Evolutionary conservation across 2,329 filamentous ascomycete genomes (phyloP), one percentile per base, ranked within the genome.

Genomic region (Colletotrichum sp.): DNA sequence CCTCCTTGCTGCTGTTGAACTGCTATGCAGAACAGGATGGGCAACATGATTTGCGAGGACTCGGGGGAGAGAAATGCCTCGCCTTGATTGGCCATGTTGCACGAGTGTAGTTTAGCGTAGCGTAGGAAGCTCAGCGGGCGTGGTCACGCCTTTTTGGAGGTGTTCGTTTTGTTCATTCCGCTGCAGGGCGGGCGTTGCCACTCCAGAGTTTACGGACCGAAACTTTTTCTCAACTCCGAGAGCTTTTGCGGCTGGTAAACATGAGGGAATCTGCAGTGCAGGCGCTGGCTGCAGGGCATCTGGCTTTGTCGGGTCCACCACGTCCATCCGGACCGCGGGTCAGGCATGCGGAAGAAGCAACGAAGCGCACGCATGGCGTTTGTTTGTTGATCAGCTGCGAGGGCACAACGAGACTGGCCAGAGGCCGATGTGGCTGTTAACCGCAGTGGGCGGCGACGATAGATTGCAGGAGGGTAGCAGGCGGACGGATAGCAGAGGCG

Each of bases 301-400:
- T 43, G 15, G 61, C 69, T 75, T 72, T 66, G 62, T 67, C 28
- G 36, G 21, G 38, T 6, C 24, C 48, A 24, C 32, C 61, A 55
- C 10, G 26, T 15, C 16, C 61, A 26, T 36, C 24, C 24, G 15
- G 30, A 24, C 13, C 21, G 62, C 24, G 24, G 61, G 55, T 58
- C 61, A 43, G 24, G 21, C 26, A 13, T 21, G 36, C 26, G 16
- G 13, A 71, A 64, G 43, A 48, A 34, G 26, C 16, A 66, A 32
- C 70, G 55, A 62, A 30, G 61, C 52, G 21, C 62, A 34, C 36
- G 26, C n/a, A 72, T 48, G 55, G 70, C 70, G 56, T 72, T 43
- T 58, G 64, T 67, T 67, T 62, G 69, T 62, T 73, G 56, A 73
- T 72, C 56, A 34, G 13, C 34, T 62, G 38, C 12, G 62, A 68